phyloP scores from a whole-genome alignment of 2,329 filamentous ascomycete species.

The Pezicula neosporulosa region DNA sequence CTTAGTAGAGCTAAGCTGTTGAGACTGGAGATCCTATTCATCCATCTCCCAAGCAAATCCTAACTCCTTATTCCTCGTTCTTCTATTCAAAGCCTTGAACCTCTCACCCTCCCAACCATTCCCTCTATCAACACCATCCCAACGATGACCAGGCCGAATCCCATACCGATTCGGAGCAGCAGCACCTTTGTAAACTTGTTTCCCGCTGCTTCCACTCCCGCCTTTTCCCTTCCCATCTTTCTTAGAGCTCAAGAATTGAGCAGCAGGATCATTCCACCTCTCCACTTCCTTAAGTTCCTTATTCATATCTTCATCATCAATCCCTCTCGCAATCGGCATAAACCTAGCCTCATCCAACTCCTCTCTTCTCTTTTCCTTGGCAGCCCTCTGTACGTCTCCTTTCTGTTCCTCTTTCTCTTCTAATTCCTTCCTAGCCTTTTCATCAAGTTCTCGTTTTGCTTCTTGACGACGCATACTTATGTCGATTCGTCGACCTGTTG shows the following conservation, averaged over 20 bases:
- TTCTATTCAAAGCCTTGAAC: constrained; percentile 82
- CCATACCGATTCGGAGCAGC: constrained; percentile 90
- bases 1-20: constrained; percentile 8
- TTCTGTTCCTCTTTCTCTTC: constrained; percentile 68
- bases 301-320: constrained; percentile 87
- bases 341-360: constrained; percentile 76
- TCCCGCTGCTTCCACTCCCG: constrained; percentile 17
- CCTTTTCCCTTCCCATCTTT: constrained; percentile 37
- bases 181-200: constrained; percentile 66
- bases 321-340: constrained; percentile 73
- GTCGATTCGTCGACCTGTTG: constrained; percentile 90
- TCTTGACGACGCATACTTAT: constrained; percentile 87
- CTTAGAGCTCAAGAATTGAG: constrained; percentile 60
- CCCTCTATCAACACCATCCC: constrained; percentile 93
- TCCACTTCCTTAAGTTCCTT: constrained; percentile 70
- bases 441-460: constrained; percentile 73
- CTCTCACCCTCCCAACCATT: constrained; percentile 93
- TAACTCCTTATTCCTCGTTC: constrained; percentile 71
- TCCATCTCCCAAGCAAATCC: constrained; percentile 98
- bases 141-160: constrained; percentile 86
- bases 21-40: constrained; percentile 47
- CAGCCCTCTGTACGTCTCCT: constrained; percentile 79
- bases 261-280: constrained; percentile 94
- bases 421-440: constrained; percentile 60
- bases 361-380: constrained; percentile 61